Base-by-base conservation (phyloP, 2,329 filamentous ascomycete species). In the Pseudopithomyces maydicus region DNA sequence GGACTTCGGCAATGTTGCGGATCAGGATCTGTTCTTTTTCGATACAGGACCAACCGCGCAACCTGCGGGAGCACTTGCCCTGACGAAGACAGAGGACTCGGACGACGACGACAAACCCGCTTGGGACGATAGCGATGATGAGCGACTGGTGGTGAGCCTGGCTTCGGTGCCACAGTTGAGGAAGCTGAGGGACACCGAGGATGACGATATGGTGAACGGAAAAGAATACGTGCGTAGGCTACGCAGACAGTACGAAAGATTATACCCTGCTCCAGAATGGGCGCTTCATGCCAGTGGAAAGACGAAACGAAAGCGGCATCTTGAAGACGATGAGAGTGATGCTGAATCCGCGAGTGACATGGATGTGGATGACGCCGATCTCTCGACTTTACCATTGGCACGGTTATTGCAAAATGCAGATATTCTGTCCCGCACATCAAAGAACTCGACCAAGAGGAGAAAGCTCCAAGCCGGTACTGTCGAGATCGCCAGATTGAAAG, bases 61-160 rank as follows among this genome's bases (percentile, higher is more conserved):
- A 63, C 72, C 73, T 46, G 72, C 77, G 54, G 73, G 76, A 44
- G 73, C 76, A 19, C 71, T 74, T 4, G 75, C 77, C 35, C 72
- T 73, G 11, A 77, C 78, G 1, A 75, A 80, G 20, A 71, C 75
- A 20, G 65, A 55, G 1, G 78, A 77, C 32, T 76, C 74, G 33
- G 76, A 77, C 17, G 64, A 75, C 22, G 66, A 68, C 4, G 74
- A 74, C 36, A 80, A 81, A 19, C 83, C 88, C 2, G 90, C 87
- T 1, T 99, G 95, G 95, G 88, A 93, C 65, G 95, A 99, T 74
- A 98, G 93, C 75, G 95, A 99, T 68, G 95, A 99, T 71, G 95
- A 98, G 71, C 85, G 91, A 52, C 80, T 97, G 60, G 85, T 87
- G 6, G 84, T 99, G 47, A 98, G 94, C 14, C 83, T 99, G 38